Conservation (phyloP, 192 early-diverging fungal species). For the Backusella mclennaniae region DNA sequence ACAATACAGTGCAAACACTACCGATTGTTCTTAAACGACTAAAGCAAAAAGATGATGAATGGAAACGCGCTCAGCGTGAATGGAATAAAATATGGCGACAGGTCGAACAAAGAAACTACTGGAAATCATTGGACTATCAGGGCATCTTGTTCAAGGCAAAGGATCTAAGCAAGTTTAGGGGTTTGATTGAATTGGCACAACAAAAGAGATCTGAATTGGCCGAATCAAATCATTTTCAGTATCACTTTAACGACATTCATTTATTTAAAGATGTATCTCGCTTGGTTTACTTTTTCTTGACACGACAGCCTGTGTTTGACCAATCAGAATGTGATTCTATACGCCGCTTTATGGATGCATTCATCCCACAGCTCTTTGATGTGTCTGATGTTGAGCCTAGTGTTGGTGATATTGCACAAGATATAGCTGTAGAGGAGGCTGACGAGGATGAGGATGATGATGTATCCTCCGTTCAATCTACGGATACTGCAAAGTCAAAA, state of each 20-base stretch:
- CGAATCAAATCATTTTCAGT: neutral
- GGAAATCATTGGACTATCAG: constrained; percentile 93
- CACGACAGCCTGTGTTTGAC: constrained; percentile 50
- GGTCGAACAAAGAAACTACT: constrained; percentile 87
- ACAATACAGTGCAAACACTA: constrained; percentile 84
- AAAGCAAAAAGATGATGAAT: constrained; percentile 98
- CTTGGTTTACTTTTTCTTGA: constrained; percentile 68
- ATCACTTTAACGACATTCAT: constrained; percentile 60
- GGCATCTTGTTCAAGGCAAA: constrained; percentile 82
- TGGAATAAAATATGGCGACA: constrained; percentile 85
- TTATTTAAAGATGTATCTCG: constrained; percentile 79
- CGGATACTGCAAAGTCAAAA: neutral
- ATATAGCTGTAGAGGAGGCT: constrained; percentile 3
- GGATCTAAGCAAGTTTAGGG: constrained; percentile 74
- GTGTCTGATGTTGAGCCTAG: constrained; percentile 26
- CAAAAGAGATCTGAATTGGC: neutral
- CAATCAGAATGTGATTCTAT: constrained; percentile 69
- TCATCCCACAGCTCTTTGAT: constrained; percentile 68
- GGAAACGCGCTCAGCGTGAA: constrained; percentile 73
- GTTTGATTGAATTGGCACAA: neutral
- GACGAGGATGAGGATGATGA: constrained; percentile 14
- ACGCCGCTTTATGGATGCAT: constrained; percentile 67
- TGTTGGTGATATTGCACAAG: constrained; percentile 16
- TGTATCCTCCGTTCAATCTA: constrained; percentile 3
- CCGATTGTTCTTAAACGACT: constrained; percentile 91